phyloP scores from a whole-genome alignment of 257 asterid species.

The Penstemon barbatus region DNA sequence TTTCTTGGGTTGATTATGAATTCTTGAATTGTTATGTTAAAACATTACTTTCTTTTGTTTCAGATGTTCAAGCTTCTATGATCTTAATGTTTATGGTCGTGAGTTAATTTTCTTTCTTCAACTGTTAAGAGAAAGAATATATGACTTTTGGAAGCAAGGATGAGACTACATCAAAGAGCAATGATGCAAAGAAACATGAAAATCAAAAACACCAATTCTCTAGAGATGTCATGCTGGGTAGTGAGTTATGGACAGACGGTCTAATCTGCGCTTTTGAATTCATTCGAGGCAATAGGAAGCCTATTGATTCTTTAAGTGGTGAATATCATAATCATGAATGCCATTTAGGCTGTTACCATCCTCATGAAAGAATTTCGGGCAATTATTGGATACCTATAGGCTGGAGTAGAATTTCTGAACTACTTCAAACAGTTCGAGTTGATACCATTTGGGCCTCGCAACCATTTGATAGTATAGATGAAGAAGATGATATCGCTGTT shows the following conservation, averaged over 20 bases:
- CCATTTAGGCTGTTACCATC: constrained; percentile 30
- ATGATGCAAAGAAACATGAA: constrained; percentile 32
- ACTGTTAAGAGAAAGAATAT: constrained; percentile 12
- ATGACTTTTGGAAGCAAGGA: constrained; percentile 23
- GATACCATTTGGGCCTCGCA: constrained; percentile 41
- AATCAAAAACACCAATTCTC: constrained; percentile 30
- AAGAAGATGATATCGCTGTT: constrained; percentile 45
- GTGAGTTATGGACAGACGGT: constrained; percentile 44
- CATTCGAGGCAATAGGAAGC: constrained; percentile 33
- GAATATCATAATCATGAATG: constrained; percentile 15
- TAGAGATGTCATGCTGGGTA: constrained; percentile 37
- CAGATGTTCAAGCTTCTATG: constrained; percentile 9
- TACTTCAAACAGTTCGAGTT: constrained; percentile 37
- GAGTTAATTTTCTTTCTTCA: constrained; percentile 22
- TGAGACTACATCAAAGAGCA: constrained; percentile 29
- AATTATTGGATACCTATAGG: constrained; percentile 51
- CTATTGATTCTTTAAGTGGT: constrained; percentile 20
- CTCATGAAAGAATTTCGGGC: constrained; percentile 35
- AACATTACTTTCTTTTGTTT: constrained; percentile 5
- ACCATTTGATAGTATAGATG: constrained; percentile 32
- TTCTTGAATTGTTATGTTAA: neutral
- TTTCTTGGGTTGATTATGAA: neutral
- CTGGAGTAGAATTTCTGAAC: constrained; percentile 47
- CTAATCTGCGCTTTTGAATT: constrained; percentile 53
- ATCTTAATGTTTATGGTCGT: constrained; percentile 8